A percentile compares a stretch with the other conserved stretches of the same genome.
Conservation (phyloP, 2,329 filamentous ascomycete genomes). For the Botrytis squamosa region DNA sequence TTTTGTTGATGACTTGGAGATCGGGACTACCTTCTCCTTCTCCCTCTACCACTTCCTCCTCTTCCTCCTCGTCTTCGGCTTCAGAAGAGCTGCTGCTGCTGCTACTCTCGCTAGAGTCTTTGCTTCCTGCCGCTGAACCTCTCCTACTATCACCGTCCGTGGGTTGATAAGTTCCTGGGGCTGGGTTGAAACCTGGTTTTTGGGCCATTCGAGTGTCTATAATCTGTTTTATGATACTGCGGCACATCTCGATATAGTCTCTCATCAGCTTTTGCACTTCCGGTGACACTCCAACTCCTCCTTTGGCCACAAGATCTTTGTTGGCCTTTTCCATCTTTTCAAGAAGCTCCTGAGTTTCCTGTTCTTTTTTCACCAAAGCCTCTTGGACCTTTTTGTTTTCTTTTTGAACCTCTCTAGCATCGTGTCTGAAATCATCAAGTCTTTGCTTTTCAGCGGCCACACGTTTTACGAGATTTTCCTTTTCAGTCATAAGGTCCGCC, state of each 20-base stretch:
- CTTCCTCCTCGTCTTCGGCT: not conserved
- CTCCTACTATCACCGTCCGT: not conserved
- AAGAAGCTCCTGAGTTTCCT: not conserved
- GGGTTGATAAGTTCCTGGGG: not conserved
- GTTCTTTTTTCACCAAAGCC: not conserved
- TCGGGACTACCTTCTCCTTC: not conserved
- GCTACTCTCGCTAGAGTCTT: not conserved
- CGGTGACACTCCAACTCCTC: no score
- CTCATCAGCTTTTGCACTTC: not conserved
- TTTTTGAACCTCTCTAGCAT: not conserved
- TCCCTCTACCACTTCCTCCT: not conserved
- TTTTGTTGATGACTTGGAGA: not conserved
- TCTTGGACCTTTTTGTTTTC: not conserved
- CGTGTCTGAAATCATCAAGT: not conserved
- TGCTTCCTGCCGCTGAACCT: not conserved
- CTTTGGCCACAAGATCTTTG: no score
- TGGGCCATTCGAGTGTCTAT: not conserved
- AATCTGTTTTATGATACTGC: not conserved
- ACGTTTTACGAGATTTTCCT: not conserved
- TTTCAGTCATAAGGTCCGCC: no score
- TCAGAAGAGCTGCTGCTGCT: conserved; percentile 2
- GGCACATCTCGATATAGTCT: not conserved
- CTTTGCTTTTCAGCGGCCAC: not conserved
- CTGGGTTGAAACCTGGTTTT: not conserved
- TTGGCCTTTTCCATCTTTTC: not conserved